Evolutionary conservation across 2,329 filamentous ascomycete genomes (phyloP).

Genomic region (Aspergillus thermomutatus): DNA sequence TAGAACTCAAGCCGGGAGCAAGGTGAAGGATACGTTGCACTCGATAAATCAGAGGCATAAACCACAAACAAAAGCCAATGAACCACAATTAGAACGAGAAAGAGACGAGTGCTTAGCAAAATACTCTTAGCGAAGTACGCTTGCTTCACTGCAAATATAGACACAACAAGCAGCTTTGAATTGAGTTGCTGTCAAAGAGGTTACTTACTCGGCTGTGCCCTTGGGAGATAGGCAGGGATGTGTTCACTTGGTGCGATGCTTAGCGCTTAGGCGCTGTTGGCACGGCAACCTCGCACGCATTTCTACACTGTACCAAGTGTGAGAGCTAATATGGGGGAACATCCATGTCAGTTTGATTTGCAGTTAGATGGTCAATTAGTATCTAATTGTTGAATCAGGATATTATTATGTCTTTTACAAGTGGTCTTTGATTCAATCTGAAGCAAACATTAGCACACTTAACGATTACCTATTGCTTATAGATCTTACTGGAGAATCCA

Average conservation of each 20-base stretch:
- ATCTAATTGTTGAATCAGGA: no score
- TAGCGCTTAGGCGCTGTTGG: slow-evolving; percentile 18
- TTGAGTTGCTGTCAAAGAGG: not conserved
- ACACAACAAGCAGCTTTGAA: not conserved
- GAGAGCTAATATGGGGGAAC: no score
- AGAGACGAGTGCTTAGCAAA: slow-evolving; percentile 1
- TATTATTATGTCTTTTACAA: not conserved
- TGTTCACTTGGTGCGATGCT: slow-evolving; percentile 15
- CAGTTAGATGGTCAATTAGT: no score
- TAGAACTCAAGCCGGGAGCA: not conserved
- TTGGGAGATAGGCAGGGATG: slow-evolving; percentile 3
- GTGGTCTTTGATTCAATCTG: not conserved
- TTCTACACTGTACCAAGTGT: not conserved
- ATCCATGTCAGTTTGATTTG: no score
- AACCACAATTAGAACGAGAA: not conserved
- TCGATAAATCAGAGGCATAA: not conserved
- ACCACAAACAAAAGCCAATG: not conserved
- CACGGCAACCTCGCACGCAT: slow-evolving; percentile 20
- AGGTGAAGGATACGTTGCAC: not conserved
- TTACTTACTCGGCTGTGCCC: not conserved
- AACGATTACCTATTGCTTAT: not conserved
- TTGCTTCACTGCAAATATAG: not conserved
- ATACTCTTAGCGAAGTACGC: no score
- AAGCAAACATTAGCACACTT: not conserved
- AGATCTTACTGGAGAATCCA: no score